Percentiles rank a stretch among this genome's conserved stretches.
These are phyloP conservation scores for Aspergillus funiculosus DNA, from an alignment of 495 filamentous ascomycete genomes.

Conservation along the genomic window DNA sequence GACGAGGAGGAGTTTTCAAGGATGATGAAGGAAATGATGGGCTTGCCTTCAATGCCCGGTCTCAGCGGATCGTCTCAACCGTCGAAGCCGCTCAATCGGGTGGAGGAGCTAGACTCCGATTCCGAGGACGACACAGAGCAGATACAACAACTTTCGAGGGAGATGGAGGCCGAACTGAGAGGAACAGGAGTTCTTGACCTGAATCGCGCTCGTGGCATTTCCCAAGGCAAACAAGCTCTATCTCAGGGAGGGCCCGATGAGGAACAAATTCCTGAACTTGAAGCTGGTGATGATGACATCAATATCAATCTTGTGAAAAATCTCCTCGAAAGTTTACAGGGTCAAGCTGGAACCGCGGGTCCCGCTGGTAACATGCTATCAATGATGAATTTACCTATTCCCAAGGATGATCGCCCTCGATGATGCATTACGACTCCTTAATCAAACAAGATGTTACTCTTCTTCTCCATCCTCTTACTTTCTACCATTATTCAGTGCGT, in stretches of 20 bases:
- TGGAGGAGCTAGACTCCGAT: constrained; percentile 45
- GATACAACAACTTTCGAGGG: constrained; percentile 63
- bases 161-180: constrained; percentile 78
- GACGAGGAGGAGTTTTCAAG: constrained; percentile 76
- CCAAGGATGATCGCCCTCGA: constrained; percentile 58
- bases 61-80: constrained; percentile 18
- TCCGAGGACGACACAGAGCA: constrained; percentile 59
- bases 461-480: too few relatives aligned
- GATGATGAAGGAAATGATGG: constrained; percentile 97
- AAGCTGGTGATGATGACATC: constrained; percentile 54
- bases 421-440: constrained; percentile 1
- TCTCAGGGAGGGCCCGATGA: constrained; percentile 11
- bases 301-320: constrained; percentile 89
- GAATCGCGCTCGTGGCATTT: constrained; percentile 33
- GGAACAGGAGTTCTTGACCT: constrained; percentile 68
- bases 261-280: constrained; percentile 22
- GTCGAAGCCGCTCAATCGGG: constrained; percentile 27
- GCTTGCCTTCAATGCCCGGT: constrained; percentile 52
- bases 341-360: constrained; percentile 75
- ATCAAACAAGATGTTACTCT: background rate
- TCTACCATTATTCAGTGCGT: too few relatives aligned
- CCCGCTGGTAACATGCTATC: constrained; percentile 81
- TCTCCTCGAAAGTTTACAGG: constrained; percentile 84
- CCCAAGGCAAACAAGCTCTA: constrained; percentile 20
- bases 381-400: constrained; percentile 75